Evolutionary conservation across 2,329 filamentous ascomycete species (phyloP).

Genomic region (Geoglossum cookeanum): DNA sequence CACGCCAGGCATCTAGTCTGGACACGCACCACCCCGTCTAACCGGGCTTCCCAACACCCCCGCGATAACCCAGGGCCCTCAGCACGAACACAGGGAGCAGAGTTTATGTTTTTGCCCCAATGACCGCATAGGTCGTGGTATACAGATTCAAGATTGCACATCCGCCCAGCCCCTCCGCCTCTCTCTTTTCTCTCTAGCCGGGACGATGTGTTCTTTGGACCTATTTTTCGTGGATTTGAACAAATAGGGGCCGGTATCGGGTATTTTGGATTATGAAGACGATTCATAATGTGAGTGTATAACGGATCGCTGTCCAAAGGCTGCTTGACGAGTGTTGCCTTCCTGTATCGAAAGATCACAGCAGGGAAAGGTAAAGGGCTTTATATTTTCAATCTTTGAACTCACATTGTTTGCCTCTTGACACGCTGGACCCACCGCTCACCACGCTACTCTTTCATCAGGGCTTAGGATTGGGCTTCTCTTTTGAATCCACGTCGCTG

Average conservation of each 20-base stretch:
- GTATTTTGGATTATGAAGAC: not conserved
- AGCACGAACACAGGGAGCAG: not conserved
- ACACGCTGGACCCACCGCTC: not conserved
- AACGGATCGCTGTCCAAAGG: not conserved
- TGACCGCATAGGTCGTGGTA: slow-evolving; percentile 1
- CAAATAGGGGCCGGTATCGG: not conserved
- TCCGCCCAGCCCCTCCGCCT: not conserved
- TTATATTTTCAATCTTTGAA: not conserved
- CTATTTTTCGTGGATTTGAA: not conserved
- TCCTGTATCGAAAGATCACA: not conserved
- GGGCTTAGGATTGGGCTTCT: not conserved
- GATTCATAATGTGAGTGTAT: not conserved
- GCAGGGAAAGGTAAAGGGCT: not conserved
- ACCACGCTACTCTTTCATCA: too few relatives aligned
- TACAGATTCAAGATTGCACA: not conserved
- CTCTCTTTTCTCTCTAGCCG: not conserved
- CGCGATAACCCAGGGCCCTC: not conserved
- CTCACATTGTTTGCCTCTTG: not conserved
- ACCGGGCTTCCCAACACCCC: not conserved
- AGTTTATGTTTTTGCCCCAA: not conserved
- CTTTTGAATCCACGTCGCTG: not conserved
- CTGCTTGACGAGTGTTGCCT: not conserved
- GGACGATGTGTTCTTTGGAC: not conserved
- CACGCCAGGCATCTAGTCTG: not conserved
- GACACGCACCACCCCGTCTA: not conserved